These are phyloP conservation scores for Gyromitra esculenta DNA, from an alignment of 2,329 filamentous ascomycete species.

Conservation along the genomic window DNA sequence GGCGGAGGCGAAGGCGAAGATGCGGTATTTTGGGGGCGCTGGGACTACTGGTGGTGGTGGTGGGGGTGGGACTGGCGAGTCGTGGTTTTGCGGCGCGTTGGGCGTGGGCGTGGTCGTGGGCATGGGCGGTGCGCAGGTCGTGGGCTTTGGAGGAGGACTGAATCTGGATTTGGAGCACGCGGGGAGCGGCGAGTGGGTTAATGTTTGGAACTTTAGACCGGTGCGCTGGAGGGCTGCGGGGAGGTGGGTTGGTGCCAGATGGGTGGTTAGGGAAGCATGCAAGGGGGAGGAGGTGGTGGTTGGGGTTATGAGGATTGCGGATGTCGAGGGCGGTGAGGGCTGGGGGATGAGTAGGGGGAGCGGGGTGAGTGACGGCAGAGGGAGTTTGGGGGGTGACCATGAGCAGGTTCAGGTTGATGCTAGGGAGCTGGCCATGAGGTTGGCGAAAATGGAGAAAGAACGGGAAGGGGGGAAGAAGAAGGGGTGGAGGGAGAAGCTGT, in stretches of 20 bases:
- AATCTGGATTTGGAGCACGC: neutral
- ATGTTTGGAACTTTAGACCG: neutral
- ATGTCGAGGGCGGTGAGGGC: conserved; percentile 10
- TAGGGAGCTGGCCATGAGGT: conserved; percentile 9
- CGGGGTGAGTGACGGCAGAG: neutral
- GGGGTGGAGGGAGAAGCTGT: conserved; percentile 34
- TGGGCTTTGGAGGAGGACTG: neutral
- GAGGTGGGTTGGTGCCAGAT: neutral
- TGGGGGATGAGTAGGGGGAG: neutral
- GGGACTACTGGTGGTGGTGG: too few relatives aligned
- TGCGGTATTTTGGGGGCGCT: conserved; percentile 29
- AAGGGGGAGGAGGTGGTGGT: neutral
- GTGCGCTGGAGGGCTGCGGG: neutral
- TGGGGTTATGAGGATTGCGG: neutral
- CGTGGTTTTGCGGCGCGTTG: neutral
- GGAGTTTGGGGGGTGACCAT: neutral
- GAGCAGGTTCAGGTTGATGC: conserved; percentile 25
- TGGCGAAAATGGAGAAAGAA: conserved; percentile 30
- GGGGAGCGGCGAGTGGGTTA: neutral
- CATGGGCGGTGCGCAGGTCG: neutral
- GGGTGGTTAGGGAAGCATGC: neutral
- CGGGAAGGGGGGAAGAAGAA: conserved; percentile 12
- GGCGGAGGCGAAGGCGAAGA: neutral
- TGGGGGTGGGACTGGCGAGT: neutral
- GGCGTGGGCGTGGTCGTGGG: neutral